Evolutionary conservation across 495 filamentous ascomycete genomes (phyloP).

Genomic region (Cercophora samala): DNA sequence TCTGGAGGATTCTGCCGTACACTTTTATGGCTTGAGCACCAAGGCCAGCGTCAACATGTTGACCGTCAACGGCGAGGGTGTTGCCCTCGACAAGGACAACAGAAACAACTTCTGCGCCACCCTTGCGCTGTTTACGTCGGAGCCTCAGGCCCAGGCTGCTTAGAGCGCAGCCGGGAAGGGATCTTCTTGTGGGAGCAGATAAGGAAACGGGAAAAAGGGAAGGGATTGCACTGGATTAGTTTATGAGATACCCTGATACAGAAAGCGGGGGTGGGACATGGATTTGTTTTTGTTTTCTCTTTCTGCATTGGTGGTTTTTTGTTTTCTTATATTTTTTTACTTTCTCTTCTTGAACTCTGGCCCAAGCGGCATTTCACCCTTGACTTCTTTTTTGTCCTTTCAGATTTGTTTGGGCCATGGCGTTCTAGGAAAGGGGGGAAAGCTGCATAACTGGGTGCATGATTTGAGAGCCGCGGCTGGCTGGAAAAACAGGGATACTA

Average conservation of each 20-base stretch:
- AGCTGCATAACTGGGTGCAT: not conserved
- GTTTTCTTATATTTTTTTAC: not conserved
- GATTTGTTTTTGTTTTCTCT: slow-evolving; percentile 2
- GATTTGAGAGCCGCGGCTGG: not conserved
- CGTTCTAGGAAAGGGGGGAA: not conserved
- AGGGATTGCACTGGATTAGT: not conserved
- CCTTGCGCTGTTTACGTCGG: slow-evolving; percentile 55
- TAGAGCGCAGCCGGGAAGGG: not conserved
- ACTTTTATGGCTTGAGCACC: slow-evolving; percentile 78
- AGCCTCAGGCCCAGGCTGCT: not conserved
- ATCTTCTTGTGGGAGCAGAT: not conserved
- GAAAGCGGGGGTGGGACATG: slow-evolving; percentile 1
- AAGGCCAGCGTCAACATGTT: slow-evolving; percentile 89
- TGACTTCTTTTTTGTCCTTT: not conserved
- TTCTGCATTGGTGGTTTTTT: slow-evolving; percentile 4
- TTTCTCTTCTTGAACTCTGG: slow-evolving; percentile 2
- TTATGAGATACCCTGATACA: slow-evolving; percentile 5
- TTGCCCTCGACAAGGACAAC: slow-evolving; percentile 62
- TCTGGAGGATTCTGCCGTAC: slow-evolving; percentile 67
- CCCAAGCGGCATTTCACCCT: slow-evolving; percentile 6
- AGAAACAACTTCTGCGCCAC: slow-evolving; percentile 73
- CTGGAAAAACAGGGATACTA: not conserved
- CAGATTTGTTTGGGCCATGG: not conserved
- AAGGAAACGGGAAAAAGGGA: not conserved
- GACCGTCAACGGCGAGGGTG: slow-evolving; percentile 53